Percentiles rank a stretch among this genome's conserved stretches.
phyloP scores from a whole-genome alignment of 495 filamentous ascomycete genomes.

The Aspergillus hancockii region DNA sequence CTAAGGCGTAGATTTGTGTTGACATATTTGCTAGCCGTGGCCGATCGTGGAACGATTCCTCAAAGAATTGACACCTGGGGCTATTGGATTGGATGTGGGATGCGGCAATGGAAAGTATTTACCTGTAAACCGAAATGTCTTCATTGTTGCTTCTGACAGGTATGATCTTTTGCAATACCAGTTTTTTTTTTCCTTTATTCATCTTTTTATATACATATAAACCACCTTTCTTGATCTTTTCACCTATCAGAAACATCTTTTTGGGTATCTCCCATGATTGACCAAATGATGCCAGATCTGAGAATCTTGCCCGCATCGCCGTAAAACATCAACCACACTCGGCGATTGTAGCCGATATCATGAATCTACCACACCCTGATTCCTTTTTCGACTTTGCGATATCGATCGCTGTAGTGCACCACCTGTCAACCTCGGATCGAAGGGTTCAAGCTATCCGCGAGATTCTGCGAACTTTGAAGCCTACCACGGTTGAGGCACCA shows the following conservation, averaged over 20 bases:
- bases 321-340: constrained; percentile 59
- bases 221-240: constrained; percentile 14
- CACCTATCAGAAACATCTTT: constrained; percentile 14
- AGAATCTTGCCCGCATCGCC: constrained; percentile 75
- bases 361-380: constrained; percentile 66
- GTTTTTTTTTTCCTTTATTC: constrained; percentile 6
- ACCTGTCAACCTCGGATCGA: constrained; percentile 80
- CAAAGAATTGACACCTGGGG: constrained; percentile 60
- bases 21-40: constrained; percentile 65
- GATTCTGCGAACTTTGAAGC: constrained; percentile 68
- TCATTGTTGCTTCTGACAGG: constrained; percentile 86
- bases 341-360: constrained; percentile 71
- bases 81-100: constrained; percentile 83
- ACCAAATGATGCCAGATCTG: constrained; percentile 50
- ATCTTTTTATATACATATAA: constrained; percentile 2
- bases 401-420: constrained; percentile 92
- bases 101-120: constrained; percentile 98
- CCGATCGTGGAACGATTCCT: constrained; percentile 87
- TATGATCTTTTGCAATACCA: constrained; percentile 32
- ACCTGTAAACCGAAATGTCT: constrained; percentile 72
- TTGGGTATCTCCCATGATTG: constrained; percentile 19
- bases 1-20: neutral
- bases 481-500: constrained; percentile 25
- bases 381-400: constrained; percentile 87
- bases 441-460: constrained; percentile 71